A percentile compares a stretch with the other conserved stretches of the same genome.
Conservation (phyloP, 2,329 filamentous ascomycete genomes). For the Aspergillaceae sp. region DNA sequence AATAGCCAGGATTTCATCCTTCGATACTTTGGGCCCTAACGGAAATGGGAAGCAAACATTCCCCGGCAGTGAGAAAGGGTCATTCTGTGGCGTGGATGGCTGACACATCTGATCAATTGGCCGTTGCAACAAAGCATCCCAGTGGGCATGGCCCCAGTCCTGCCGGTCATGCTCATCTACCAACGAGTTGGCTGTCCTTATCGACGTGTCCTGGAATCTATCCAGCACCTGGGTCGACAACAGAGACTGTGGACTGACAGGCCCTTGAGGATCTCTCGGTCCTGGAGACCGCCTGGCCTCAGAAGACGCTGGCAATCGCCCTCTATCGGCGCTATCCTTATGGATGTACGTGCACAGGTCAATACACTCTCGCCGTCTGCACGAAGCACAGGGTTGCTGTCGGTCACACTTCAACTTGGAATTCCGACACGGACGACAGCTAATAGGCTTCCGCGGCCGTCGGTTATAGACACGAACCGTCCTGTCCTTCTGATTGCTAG, state of each 20-base stretch:
- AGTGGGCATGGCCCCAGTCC: conserved; percentile 40
- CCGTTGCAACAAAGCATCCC: conserved; percentile 3
- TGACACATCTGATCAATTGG: conserved; percentile 1
- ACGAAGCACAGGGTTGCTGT: conserved; percentile 3
- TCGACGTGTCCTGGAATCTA: not conserved
- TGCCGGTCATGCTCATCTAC: not conserved
- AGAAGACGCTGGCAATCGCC: not conserved
- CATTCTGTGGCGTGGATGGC: not conserved
- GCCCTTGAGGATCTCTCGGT: not conserved
- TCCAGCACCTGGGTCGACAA: not conserved
- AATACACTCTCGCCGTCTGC: conserved; percentile 2
- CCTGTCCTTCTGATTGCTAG: not conserved
- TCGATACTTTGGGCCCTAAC: conserved; percentile 4
- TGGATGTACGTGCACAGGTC: not conserved
- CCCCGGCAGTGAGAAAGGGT: not conserved
- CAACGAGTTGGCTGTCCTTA: not conserved
- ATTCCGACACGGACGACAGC: conserved; percentile 2
- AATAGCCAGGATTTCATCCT: conserved; percentile 4
- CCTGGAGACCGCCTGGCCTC: not conserved
- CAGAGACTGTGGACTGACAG: not conserved
- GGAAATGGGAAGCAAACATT: conserved; percentile 8
- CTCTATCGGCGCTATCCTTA: not conserved
- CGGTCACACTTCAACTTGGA: conserved; percentile 5
- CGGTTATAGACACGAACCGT: not conserved
- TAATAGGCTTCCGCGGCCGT: not conserved